Evolutionary conservation across 1,139 yeast species (phyloP).

Genomic region (Nadsonia commutata): DNA sequence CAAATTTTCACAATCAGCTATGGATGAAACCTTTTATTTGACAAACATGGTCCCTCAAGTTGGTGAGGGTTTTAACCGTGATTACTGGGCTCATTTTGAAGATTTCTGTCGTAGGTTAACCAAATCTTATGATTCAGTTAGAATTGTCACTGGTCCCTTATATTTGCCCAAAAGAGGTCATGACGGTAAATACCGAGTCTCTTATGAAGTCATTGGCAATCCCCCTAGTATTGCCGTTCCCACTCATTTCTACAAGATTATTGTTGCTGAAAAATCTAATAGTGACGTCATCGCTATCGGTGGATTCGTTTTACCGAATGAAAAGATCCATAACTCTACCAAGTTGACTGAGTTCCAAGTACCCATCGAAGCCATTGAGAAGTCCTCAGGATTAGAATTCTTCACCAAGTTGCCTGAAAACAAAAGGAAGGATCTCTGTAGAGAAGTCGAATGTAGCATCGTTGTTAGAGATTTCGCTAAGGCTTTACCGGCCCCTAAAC

Average conservation of each 20-base stretch:
- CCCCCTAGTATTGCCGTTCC: conserved; percentile 97
- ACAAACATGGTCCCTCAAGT: conserved; percentile 95
- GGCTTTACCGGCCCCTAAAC: conserved; percentile 26
- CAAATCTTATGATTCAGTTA: conserved; percentile 48
- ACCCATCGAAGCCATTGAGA: conserved; percentile 79
- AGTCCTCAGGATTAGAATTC: conserved; percentile 72
- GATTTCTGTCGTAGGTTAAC: conserved; percentile 74
- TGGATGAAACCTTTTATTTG: conserved; percentile 85
- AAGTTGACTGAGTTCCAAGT: conserved; percentile 70
- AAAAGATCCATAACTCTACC: conserved; percentile 48
- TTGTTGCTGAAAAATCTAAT: conserved; percentile 55
- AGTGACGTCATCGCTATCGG: conserved; percentile 54
- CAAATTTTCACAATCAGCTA: conserved; percentile 72
- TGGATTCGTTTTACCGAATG: conserved; percentile 89
- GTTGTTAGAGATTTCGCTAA: conserved; percentile 70
- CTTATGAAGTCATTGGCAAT: conserved; percentile 87
- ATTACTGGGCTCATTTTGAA: conserved; percentile 95
- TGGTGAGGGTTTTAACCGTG: conserved; percentile 94
- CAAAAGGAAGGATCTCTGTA: conserved; percentile 56
- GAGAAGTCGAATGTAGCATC: conserved; percentile 65
- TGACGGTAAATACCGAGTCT: conserved; percentile 69
- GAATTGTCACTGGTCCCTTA: conserved; percentile 88
- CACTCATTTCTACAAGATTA: conserved; percentile 83
- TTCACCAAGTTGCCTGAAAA: conserved; percentile 50
- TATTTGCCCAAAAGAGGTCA: conserved; percentile 66